Conservation (phyloP, 2,329 filamentous ascomycete genomes). For the Ascochyta pisi region DNA sequence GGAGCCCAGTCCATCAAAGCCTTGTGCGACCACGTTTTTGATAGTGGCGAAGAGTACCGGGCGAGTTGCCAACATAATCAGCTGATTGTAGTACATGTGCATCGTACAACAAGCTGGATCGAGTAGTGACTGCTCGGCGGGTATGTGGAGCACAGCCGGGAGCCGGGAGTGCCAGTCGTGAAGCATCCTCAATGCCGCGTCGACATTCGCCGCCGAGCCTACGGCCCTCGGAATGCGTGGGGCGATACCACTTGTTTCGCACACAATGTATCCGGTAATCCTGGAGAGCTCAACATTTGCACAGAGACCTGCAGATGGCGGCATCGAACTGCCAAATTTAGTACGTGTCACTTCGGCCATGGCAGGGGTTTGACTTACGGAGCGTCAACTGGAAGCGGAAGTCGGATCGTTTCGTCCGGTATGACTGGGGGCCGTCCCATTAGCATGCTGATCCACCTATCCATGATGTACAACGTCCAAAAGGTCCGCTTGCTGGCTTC, state of each 20-base stretch:
- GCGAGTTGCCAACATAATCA: slow-evolving; percentile 34
- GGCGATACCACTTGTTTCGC: slow-evolving; percentile 35
- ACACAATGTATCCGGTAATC: slow-evolving; percentile 35
- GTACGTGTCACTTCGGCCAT: not conserved
- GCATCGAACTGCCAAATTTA: slow-evolving; percentile 27
- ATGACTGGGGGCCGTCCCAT: slow-evolving; percentile 38
- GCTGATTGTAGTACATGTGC: slow-evolving; percentile 36
- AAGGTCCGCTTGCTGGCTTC: slow-evolving; percentile 30
- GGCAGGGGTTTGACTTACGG: slow-evolving; percentile 23
- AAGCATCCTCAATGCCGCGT: slow-evolving; percentile 31
- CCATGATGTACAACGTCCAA: slow-evolving; percentile 38
- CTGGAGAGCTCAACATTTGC: slow-evolving; percentile 33
- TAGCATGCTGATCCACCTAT: slow-evolving; percentile 36
- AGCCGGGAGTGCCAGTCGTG: slow-evolving; percentile 28
- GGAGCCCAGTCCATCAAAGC: slow-evolving; percentile 19
- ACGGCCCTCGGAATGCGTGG: slow-evolving; percentile 19
- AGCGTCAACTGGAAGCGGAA: slow-evolving; percentile 29
- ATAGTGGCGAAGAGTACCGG: slow-evolving; percentile 33
- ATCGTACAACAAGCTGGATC: slow-evolving; percentile 32
- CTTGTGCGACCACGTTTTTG: slow-evolving; percentile 32
- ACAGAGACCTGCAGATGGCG: slow-evolving; percentile 30
- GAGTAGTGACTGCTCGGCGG: slow-evolving; percentile 8
- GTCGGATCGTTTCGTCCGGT: slow-evolving; percentile 33
- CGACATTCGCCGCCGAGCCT: slow-evolving; percentile 19
- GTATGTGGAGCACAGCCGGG: slow-evolving; percentile 21